Evolutionary conservation across 129 eudicot species (phyloP).

Genomic region (Apium graveolens): DNA sequence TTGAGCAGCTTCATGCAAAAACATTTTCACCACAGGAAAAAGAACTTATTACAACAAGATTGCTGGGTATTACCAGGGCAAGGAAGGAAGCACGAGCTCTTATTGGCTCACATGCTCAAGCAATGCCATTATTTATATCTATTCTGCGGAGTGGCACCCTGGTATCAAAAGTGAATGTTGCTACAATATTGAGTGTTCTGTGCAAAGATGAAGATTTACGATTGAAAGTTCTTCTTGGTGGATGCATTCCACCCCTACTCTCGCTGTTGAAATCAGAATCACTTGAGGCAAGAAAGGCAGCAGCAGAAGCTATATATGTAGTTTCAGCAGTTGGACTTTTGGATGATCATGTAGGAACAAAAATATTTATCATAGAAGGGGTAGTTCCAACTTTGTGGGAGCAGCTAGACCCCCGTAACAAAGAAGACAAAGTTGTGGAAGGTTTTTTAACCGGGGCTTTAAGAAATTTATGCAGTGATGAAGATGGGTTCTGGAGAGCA

Average conservation of each 20-base stretch:
- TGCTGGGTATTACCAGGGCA: conserved; percentile 50
- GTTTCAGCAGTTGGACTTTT: conserved; percentile 63
- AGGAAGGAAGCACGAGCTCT: conserved; percentile 60
- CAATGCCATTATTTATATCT: conserved; percentile 75
- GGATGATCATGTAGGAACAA: conserved; percentile 69
- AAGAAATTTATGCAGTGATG: conserved; percentile 72
- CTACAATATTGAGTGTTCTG: conserved; percentile 49
- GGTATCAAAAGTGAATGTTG: conserved; percentile 51
- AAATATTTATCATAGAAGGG: conserved; percentile 73
- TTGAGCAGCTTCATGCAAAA: conserved; percentile 65
- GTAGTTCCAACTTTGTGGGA: conserved; percentile 81
- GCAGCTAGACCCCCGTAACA: conserved; percentile 40
- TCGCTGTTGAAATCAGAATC: conserved; percentile 59
- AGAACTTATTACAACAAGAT: conserved; percentile 55
- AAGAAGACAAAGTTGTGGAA: conserved; percentile 63
- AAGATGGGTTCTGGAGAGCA: conserved; percentile 67
- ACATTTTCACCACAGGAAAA: conserved; percentile 53
- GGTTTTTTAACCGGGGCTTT: conserved; percentile 73
- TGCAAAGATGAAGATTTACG: conserved; percentile 71
- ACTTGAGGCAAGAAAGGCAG: conserved; percentile 57
- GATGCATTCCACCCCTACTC: conserved; percentile 70
- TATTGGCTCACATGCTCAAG: conserved; percentile 70
- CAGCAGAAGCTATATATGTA: conserved; percentile 70
- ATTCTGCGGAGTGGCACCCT: conserved; percentile 55
- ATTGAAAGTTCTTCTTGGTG: conserved; percentile 72